Base-by-base conservation (phyloP, 163 green algal species). In the Volvox carteri region DNA sequence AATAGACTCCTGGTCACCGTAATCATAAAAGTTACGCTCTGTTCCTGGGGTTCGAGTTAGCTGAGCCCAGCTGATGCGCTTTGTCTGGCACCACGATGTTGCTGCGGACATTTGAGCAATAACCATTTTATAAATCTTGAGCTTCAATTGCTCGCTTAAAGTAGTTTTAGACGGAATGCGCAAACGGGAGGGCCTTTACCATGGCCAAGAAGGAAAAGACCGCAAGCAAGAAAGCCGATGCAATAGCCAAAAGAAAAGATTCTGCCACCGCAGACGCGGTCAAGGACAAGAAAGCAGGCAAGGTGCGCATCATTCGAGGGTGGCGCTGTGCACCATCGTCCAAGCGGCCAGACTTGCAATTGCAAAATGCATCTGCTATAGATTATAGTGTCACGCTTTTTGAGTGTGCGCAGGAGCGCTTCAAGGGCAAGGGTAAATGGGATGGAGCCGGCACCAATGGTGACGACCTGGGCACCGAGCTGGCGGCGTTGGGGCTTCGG, bases 401-500 rank as follows among this genome's bases (percentile, higher is more conserved):
- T n/a, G n/a, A 25, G 41, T 6, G 7, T 70, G 4, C 6, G 33
- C 73, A 85, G 76, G 52, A 85, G 23, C 78, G 37, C n/a, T 46
- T 48, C 41, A 74, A 86, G 42, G 62, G 78, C 37, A 86, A 86
- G 79, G 79, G 62, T 30, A 67, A 78, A 33, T 56, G 41, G 56
- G 18, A 42, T 44, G 79, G 4, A 1, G 28, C 23, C 8, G 21
- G 42, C 25, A 60, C 23, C 54, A 58, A 37, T 78, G 60, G 73
- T 33, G 81, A 87, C 41, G 86, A 88, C 62, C 46, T 93, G 67
- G 84, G 60, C 2, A 39, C 78, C 8, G 84, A 95, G 86, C 90
- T 95, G 18, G 90, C 89, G 7, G 83, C 85, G 2, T 33, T 95
- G 41, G 93, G 92, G 0, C 87, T 95, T 41, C 88, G 93, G 6